Evolutionary conservation across 345 rosid species (phyloP), one percentile per base, ranked within the genome.

Genomic region (Corymbia maculata): DNA sequence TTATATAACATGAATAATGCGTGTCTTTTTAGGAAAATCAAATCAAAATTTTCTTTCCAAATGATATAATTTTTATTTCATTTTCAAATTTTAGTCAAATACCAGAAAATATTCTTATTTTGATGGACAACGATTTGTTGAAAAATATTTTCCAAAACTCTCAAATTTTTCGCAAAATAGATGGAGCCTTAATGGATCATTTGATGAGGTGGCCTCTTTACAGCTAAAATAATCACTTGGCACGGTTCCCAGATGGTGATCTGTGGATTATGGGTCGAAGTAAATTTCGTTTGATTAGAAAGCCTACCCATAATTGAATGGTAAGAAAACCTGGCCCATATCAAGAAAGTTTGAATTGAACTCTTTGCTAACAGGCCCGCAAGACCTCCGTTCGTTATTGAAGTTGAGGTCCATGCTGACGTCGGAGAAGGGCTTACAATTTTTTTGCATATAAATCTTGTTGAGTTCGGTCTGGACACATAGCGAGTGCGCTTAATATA

Each of bases 81-180:
- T 26, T 59, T 59, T 55, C 26, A 61, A 0, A 61, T 28, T 61
- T 28, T 8, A 61, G 0, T 6, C 8, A 61, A 61, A 28, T 7
- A 61, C 3, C 3, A 1, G 32, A 61, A 15, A 61, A 61, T 61
- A 61, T 61, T 28, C 8, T 0, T 28, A 61, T 61, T 61, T 61
- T 28, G 8, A 28, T 61, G 32, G 13, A 13, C 28, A 61, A 13
- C 13, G 4, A 61, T 14, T 13, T 61, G 2, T 7, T 61, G 7
- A 28, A 2, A 61, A 61, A 28, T 28, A 28, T 28, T 59, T 59
- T 59, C 3, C 0, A 11, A 59, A 59, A 59, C 24, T 59, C 13
- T 12, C 1, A 59, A 61, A 5, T 64, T 64, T 28, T 64, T n/a
- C 0, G 0, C 1, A 6, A 64, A 64, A 64, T 0, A 28, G 3